Conservation (phyloP, 192 early-diverging fungal species). For the Tieghemiomyces parasiticus region DNA sequence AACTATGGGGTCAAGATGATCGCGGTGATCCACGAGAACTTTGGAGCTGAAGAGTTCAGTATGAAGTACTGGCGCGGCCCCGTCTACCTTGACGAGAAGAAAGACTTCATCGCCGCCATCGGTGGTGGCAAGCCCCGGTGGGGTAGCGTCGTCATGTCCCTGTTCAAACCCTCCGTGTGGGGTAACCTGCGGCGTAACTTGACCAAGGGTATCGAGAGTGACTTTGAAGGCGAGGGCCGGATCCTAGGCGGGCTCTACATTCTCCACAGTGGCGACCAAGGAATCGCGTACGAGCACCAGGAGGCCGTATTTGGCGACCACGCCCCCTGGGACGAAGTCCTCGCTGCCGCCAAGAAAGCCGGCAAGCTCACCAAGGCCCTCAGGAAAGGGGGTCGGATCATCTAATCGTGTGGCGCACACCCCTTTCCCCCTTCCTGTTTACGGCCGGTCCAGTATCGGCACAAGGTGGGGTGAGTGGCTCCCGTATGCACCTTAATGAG, state of each 20-base stretch:
- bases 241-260: slow-evolving; percentile 29
- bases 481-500: too few relatives aligned
- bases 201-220: slow-evolving; percentile 19
- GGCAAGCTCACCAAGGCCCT: neutral
- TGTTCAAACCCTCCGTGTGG: neutral
- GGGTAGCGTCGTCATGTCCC: neutral
- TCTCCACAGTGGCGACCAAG: slow-evolving; percentile 14
- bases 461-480: too few relatives aligned
- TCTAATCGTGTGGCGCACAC: too few relatives aligned
- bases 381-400: too few relatives aligned
- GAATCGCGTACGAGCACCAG: slow-evolving; percentile 25
- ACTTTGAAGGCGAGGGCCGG: slow-evolving; percentile 29
- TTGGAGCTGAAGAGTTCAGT: slow-evolving; percentile 24
- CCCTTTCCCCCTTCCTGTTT: too few relatives aligned
- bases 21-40: slow-evolving; percentile 27
- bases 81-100: slow-evolving; percentile 23
- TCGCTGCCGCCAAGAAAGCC: slow-evolving; percentile 16
- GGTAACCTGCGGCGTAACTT: neutral
- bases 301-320: slow-evolving; percentile 30
- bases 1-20: slow-evolving; percentile 28
- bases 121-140: neutral
- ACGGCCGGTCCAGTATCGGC: too few relatives aligned
- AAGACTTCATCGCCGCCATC: slow-evolving; percentile 19
- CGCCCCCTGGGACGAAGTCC: slow-evolving; percentile 20
- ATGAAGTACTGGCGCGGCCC: slow-evolving; percentile 26